Conservation (phyloP, 495 filamentous ascomycete species). For the Lepraria neglecta region DNA sequence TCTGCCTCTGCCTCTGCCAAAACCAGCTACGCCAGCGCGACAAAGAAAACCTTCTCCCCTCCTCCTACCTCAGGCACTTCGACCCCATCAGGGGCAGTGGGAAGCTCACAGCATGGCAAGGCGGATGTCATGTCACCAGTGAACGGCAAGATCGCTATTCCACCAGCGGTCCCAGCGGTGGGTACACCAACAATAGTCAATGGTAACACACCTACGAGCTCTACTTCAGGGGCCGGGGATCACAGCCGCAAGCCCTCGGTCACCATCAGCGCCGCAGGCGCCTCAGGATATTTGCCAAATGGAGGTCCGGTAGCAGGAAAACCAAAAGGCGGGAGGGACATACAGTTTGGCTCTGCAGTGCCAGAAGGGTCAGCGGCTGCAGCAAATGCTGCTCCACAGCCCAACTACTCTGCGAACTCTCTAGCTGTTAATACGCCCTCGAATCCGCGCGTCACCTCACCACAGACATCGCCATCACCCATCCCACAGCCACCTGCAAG, state of each 20-base stretch:
- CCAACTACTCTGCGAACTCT: conserved; percentile 44
- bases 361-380: conserved; percentile 61
- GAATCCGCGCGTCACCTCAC: conserved; percentile 62
- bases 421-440: conserved; percentile 61
- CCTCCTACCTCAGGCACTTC: conserved; percentile 67
- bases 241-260: conserved; percentile 80
- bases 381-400: conserved; percentile 52
- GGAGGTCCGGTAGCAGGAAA: conserved; percentile 55
- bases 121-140: conserved; percentile 66
- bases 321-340: conserved; percentile 54
- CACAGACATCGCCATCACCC: conserved; percentile 74
- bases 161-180: conserved; percentile 58
- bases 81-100: conserved; percentile 58
- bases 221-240: conserved; percentile 52
- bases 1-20: conserved; percentile 39
- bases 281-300: conserved; percentile 68
- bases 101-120: conserved; percentile 71
- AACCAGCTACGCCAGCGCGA: conserved; percentile 62
- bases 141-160: conserved; percentile 73
- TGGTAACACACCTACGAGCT: conserved; percentile 51
- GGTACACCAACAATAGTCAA: conserved; percentile 52
- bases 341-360: conserved; percentile 71
- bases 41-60: conserved; percentile 63
- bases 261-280: conserved; percentile 74
- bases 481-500: conserved; percentile 74